Percentiles rank a stretch among this genome's conserved stretches.
Conservation (phyloP, 768 basidiomycete genomes). For the Mrakia gelida region DNA sequence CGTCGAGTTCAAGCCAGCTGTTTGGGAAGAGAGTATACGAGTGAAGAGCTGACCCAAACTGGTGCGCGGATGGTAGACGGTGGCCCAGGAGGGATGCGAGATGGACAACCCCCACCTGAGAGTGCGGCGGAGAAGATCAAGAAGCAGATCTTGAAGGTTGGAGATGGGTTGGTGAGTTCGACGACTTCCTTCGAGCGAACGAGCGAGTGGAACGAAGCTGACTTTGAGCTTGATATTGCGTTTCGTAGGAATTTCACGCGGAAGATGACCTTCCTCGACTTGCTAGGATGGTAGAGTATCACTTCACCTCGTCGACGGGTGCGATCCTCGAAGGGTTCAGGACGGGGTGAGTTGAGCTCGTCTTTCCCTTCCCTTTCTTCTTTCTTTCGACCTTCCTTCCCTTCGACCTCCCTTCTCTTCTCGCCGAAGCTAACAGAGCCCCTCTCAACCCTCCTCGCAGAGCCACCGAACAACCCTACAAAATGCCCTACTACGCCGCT, state of each 20-base stretch:
- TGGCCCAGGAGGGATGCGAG: constrained; percentile 9
- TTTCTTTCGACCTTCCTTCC: background rate
- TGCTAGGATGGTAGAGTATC: constrained; percentile 38
- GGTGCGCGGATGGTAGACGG: background rate
- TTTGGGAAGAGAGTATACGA: no score
- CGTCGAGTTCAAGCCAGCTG: no score
- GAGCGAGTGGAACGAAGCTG: no score
- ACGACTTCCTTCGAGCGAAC: background rate
- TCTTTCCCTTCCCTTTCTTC: background rate
- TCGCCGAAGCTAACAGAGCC: no score
- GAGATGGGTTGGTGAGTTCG: constrained; percentile 25
- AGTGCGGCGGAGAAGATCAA: constrained; percentile 27
- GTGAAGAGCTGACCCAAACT: background rate
- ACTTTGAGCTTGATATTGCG: no score
- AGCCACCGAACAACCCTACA: constrained; percentile 82
- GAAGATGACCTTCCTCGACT: constrained; percentile 43
- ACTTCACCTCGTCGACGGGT: constrained; percentile 41
- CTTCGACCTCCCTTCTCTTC: no score
- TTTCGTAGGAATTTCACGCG: constrained; percentile 44
- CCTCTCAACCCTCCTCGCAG: no score
- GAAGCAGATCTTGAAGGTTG: constrained; percentile 31
- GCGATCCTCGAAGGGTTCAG: constrained; percentile 45
- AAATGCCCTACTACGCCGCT: constrained; percentile 83
- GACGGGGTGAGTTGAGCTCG: constrained; percentile 39
- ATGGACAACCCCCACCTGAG: constrained; percentile 27